Base-by-base conservation (phyloP, 2,329 filamentous ascomycete genomes). In the Colletotrichum musae region DNA sequence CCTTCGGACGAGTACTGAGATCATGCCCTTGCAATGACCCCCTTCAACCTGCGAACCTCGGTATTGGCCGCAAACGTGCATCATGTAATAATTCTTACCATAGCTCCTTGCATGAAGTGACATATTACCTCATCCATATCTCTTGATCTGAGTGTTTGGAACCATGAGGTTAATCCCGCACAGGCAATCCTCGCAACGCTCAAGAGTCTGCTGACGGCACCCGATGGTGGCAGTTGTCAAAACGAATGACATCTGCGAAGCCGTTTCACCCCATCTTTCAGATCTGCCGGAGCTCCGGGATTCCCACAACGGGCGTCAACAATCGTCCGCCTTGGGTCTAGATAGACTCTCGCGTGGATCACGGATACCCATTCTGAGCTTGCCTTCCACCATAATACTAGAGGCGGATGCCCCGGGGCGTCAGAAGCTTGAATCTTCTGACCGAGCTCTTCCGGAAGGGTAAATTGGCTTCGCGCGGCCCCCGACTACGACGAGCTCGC, bases 281-380 rank as follows among this genome's bases (percentile, higher is more conserved):
- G 53, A 26, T 47, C 43, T 10, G 24, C 21, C 65, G 65, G 60
- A 68, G 12, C 52, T 68, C 60, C 65, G 65, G 45, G 47, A 39
- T 45, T 28, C 16, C 36, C 59, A 36, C 21, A 64, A 39, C 6
- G 24, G 52, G 59, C 36, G 48, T 32, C n/a, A 4, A 15, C n/a
- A 6, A 50, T 26, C 10, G 24, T 6, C 21, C 21, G 21, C 21
- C 21, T 24, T 24, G 21, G 21, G 21, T 24, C 26, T 48, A 5
- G 18, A 50, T 24, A n/a, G 0, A 59, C 32, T 54, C 50, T 50
- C 39, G 12, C 7, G 21, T 4, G 28, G 43, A 50, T 26, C 16
- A 50, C 13, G 41, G 39, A 43, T 57, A 13, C 21, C n/a, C 6
- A 36, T 18, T 32, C 36, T 18, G 57, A 9, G 18, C 12, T 3